phyloP scores from a whole-genome alignment of 208 protist genomes.

The Wallacemonas collosoma region DNA sequence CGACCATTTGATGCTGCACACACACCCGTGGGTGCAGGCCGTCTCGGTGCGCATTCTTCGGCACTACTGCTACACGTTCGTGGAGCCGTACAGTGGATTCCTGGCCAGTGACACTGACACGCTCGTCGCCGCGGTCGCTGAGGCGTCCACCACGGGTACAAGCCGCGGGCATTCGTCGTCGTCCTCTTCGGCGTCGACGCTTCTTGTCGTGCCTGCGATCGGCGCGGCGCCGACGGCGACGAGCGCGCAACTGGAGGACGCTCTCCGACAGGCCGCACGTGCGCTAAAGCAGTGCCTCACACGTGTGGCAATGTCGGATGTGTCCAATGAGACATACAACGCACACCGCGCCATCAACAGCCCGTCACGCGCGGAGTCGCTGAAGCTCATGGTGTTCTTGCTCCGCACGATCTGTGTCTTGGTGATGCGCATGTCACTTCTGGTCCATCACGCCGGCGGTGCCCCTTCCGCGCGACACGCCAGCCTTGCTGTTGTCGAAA shows the following conservation, averaged over 20 bases:
- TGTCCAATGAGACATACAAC: constrained; percentile 78
- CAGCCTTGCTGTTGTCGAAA: constrained; percentile 17
- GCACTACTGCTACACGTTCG: constrained; percentile 76
- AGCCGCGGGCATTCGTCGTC: no score
- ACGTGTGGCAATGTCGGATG: constrained; percentile 69
- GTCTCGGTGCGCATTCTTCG: constrained; percentile 69
- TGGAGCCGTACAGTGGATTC: constrained; percentile 63
- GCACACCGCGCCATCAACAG: constrained; percentile 71
- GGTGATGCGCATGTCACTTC: constrained; percentile 21
- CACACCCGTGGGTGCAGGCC: constrained; percentile 84
- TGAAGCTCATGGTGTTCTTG: constrained; percentile 75
- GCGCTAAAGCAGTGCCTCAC: constrained; percentile 49
- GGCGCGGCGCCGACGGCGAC: neutral
- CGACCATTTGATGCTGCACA: constrained; percentile 58
- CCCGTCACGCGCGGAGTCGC: constrained; percentile 59
- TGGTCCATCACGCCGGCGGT: neutral
- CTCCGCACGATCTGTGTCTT: constrained; percentile 41
- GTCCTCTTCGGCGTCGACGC: constrained; percentile 1
- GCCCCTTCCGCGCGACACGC: neutral
- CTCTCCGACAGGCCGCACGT: constrained; percentile 1
- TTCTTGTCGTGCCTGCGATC: neutral
- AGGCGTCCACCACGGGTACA: neutral
- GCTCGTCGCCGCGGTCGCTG: neutral
- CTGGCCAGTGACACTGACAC: constrained; percentile 21
- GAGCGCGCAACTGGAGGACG: neutral